Percentiles rank a stretch among this genome's conserved stretches.
Evolutionary conservation across 2,329 filamentous ascomycete species (phyloP).

Genomic region (Plenodomus lindquistii): DNA sequence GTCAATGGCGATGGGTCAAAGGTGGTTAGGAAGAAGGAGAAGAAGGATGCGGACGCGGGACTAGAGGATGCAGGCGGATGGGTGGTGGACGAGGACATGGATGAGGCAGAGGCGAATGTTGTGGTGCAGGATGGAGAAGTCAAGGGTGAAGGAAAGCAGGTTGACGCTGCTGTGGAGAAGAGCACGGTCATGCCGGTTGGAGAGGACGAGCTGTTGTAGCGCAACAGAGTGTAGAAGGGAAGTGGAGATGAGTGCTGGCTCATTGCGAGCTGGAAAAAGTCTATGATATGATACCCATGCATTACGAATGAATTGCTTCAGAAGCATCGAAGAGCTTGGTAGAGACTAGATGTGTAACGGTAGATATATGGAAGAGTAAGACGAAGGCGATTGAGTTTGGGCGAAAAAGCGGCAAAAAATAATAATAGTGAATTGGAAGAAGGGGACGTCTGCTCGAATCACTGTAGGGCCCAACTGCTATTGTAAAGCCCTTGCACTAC

Average conservation of each 20-base stretch:
- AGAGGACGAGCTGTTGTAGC: constrained; percentile 27
- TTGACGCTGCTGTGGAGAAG: constrained; percentile 14
- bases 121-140: constrained; percentile 4
- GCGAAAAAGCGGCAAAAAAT: no score
- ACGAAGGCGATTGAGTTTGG: no score
- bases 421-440: no score
- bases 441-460: no score
- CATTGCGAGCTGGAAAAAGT: not conserved
- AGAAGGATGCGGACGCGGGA: constrained; percentile 14
- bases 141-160: constrained; percentile 19
- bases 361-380: no score
- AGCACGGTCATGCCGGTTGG: constrained; percentile 21
- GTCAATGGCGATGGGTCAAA: constrained; percentile 34
- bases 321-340: no score
- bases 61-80: constrained; percentile 18
- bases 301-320: not conserved
- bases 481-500: no score
- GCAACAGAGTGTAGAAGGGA: no score
- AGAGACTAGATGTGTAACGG: no score
- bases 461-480: no score
- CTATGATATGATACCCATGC: not conserved
- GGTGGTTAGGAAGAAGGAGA: constrained; percentile 13
- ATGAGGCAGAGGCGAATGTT: constrained; percentile 11
- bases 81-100: constrained; percentile 40
- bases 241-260: no score